Base-by-base conservation (phyloP, 345 rosid species). In the Euclidium syriacum region DNA sequence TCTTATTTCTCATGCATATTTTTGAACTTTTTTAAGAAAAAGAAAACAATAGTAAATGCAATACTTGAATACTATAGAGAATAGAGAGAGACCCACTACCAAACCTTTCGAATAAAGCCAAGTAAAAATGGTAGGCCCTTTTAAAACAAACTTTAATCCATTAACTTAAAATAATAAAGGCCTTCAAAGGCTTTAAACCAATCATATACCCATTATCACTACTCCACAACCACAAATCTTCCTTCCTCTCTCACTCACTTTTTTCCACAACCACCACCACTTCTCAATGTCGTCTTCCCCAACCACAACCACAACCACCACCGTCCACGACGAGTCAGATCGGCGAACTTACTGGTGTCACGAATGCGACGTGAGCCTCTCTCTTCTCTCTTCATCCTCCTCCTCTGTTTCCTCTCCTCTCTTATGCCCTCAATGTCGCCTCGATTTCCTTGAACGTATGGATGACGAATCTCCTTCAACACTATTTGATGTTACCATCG, bases 321-420 rank as follows among this genome's bases (percentile, higher is more conserved):
- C 41, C 59, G 70, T 40, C 44, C 24, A 62, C 73, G 33, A 52
- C 26, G 50, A 64, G 10, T 14, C 46, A 2, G 52, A 76, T n/a
- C 77, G 65, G 32, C 68, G 72, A 54, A 77, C 80, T 0, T 82
- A 79, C 70, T 83, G 88, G 85, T 83, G 88, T 51, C 85, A 79
- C 66, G 77, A 79, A 58, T 83, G 88, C 38, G 88, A 83, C 60
- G 77, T 77, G 75, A 81, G 88, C 69, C 19, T 83, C 18, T 63
- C 69, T 4, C 77, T 83, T 52, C 62, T 73, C 57, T 56, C 75
- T 19, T n/a, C 78, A 24, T 3, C 75, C 50, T 52, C 54, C 3
- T 44, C 69, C 20, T 22, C 65, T 7, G 17, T 3, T 23, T 56
- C 75, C 0, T 15, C 67, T 10, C 70, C 76, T 44, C 36, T 62